phyloP scores from a whole-genome alignment of 2,329 filamentous ascomycete genomes.

The Fusarium sp. region DNA sequence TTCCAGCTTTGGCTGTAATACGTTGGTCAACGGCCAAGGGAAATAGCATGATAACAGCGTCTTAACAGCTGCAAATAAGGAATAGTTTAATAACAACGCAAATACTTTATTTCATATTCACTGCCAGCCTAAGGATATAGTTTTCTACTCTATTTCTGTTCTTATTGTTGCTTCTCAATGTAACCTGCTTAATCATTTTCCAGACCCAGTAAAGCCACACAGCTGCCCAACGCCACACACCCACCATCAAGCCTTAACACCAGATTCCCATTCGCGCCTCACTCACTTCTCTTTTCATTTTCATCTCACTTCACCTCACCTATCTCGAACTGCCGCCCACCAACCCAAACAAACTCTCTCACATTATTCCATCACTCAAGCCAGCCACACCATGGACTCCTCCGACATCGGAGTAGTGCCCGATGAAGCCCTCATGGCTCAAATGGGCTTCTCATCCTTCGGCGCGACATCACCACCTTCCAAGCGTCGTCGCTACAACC shows the following conservation, averaged over 20 bases:
- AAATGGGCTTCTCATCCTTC: constrained; percentile 78
- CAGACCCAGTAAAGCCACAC: constrained; percentile 16
- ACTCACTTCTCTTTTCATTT: constrained; percentile 23
- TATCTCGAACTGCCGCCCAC: constrained; percentile 9
- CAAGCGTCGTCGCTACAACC: constrained; percentile 75
- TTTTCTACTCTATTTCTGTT: too few relatives aligned
- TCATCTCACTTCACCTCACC: constrained; percentile 23
- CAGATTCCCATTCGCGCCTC: constrained; percentile 37
- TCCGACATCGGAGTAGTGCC: constrained; percentile 11
- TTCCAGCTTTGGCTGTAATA: neutral
- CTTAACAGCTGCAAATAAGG: too few relatives aligned
- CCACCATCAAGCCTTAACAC: constrained; percentile 36
- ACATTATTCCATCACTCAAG: neutral
- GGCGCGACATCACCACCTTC: constrained; percentile 62
- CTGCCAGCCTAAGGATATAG: too few relatives aligned
- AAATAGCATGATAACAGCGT: too few relatives aligned
- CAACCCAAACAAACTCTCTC: neutral
- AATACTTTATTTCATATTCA: too few relatives aligned
- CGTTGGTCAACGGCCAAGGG: neutral
- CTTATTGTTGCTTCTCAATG: neutral
- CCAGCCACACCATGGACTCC: neutral
- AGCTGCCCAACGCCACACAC: constrained; percentile 30
- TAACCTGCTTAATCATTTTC: too few relatives aligned
- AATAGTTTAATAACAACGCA: too few relatives aligned
- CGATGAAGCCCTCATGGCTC: constrained; percentile 64